Evolutionary conservation across 2,329 filamentous ascomycete genomes (phyloP).

Genomic region (Parascedosporium putredinis): DNA sequence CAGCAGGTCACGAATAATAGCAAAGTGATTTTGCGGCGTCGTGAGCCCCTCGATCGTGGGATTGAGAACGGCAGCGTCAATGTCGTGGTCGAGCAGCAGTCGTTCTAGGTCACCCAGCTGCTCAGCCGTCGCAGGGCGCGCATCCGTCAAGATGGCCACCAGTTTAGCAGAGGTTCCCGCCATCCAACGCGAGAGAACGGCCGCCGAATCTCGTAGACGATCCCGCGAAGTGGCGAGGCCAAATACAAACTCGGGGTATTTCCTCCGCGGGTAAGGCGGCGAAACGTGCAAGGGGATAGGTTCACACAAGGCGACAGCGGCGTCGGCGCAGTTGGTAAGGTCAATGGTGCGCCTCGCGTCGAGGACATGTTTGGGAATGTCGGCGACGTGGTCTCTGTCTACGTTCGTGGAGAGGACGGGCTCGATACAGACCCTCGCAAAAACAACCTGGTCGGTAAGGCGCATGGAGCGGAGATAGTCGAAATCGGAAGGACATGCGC

Average conservation of each 20-base stretch:
- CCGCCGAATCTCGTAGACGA: conserved; percentile 38
- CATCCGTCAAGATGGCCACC: conserved; percentile 39
- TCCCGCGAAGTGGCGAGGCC: conserved; percentile 44
- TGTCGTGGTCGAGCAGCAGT: conserved; percentile 18
- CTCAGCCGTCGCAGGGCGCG: conserved; percentile 11
- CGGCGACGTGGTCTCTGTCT: conserved; percentile 26
- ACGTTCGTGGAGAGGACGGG: conserved; percentile 22
- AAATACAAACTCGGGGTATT: conserved; percentile 43
- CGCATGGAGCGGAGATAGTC: conserved; percentile 20
- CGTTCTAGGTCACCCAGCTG: conserved; percentile 22
- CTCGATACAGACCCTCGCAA: conserved; percentile 33
- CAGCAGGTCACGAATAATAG: conserved; percentile 40
- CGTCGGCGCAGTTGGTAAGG: conserved; percentile 17
- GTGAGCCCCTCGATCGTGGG: conserved; percentile 23
- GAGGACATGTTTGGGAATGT: conserved; percentile 27
- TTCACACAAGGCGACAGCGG: conserved; percentile 22
- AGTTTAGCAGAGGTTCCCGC: conserved; percentile 38
- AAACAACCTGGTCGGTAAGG: conserved; percentile 31
- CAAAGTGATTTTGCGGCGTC: conserved; percentile 47
- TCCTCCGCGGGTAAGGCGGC: conserved; percentile 26
- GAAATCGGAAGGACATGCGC: conserved; percentile 16
- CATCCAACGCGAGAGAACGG: conserved; percentile 46
- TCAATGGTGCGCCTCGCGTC: conserved; percentile 20
- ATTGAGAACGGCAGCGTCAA: conserved; percentile 23
- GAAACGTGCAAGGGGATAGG: conserved; percentile 37